phyloP scores from a whole-genome alignment of 257 asterid species.

The Przewalskia tangutica region DNA sequence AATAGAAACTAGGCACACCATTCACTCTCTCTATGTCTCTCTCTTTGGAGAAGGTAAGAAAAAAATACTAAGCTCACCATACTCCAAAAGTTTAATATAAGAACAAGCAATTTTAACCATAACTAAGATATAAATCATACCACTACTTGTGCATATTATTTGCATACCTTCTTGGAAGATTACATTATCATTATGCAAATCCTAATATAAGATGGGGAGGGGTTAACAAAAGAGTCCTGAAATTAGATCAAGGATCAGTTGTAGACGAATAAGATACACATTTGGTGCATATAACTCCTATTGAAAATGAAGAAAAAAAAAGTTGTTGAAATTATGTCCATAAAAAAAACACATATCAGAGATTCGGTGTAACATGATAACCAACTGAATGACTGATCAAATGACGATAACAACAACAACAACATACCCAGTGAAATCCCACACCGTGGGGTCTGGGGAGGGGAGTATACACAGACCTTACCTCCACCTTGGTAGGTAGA shows the following conservation, averaged over 20 bases:
- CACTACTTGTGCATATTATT: not conserved
- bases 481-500: too few relatives aligned
- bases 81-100: not conserved
- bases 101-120: not conserved
- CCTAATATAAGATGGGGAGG: not conserved
- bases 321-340: not conserved
- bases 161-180: not conserved
- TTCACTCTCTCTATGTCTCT: not conserved
- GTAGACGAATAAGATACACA: not conserved
- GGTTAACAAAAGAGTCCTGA: not conserved
- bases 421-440: too few relatives aligned
- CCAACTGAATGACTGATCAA: not conserved
- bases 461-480: too few relatives aligned
- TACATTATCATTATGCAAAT: not conserved
- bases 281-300: not conserved
- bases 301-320: not conserved
- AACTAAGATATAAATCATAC: not conserved
- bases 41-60: not conserved
- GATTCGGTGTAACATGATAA: not conserved
- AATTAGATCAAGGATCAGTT: not conserved
- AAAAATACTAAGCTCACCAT: not conserved
- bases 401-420: too few relatives aligned
- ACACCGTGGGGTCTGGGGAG: too few relatives aligned
- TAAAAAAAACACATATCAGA: not conserved
- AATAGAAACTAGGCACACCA: not conserved